phyloP scores from a whole-genome alignment of 306 rosid genomes.

The Cucumis cinereus region DNA sequence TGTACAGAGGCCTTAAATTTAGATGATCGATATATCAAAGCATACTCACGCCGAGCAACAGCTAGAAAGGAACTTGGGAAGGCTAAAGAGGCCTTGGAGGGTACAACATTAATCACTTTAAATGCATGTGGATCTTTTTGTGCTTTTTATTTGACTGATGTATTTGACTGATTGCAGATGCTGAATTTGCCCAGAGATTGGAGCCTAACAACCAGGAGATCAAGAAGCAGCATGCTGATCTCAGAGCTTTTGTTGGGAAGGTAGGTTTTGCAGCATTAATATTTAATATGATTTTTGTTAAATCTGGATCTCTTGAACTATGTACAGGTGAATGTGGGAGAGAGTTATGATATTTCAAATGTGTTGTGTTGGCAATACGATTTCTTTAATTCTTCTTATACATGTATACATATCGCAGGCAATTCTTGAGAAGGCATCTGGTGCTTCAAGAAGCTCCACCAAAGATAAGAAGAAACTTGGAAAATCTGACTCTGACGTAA shows the following conservation, averaged over 20 bases:
- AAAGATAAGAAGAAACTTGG: slow-evolving; percentile 31
- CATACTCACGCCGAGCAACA: slow-evolving; percentile 82
- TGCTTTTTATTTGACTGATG: slow-evolving; percentile 20
- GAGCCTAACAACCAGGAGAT: slow-evolving; percentile 88
- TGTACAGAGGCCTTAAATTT: slow-evolving; percentile 89
- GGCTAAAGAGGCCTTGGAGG: slow-evolving; percentile 68
- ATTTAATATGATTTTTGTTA: neutral
- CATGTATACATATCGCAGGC: slow-evolving; percentile 19
- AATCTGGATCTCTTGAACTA: neutral
- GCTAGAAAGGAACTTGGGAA: slow-evolving; percentile 87
- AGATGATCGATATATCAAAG: slow-evolving; percentile 92
- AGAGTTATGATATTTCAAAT: neutral
- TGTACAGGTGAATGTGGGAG: neutral
- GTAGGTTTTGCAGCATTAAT: slow-evolving; percentile 26
- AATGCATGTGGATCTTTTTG: slow-evolving; percentile 9
- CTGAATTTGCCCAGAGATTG: slow-evolving; percentile 82
- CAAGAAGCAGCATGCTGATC: slow-evolving; percentile 77
- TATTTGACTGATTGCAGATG: slow-evolving; percentile 53
- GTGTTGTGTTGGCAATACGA: neutral
- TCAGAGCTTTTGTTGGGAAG: slow-evolving; percentile 62
- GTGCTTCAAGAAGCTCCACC: slow-evolving; percentile 32
- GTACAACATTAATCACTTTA: slow-evolving; percentile 23
- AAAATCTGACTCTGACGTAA: slow-evolving; percentile 29
- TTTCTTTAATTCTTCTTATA: neutral
- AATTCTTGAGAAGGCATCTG: slow-evolving; percentile 49